phyloP scores from a whole-genome alignment of 768 basidiomycete genomes.

The Piloderma croceum region DNA sequence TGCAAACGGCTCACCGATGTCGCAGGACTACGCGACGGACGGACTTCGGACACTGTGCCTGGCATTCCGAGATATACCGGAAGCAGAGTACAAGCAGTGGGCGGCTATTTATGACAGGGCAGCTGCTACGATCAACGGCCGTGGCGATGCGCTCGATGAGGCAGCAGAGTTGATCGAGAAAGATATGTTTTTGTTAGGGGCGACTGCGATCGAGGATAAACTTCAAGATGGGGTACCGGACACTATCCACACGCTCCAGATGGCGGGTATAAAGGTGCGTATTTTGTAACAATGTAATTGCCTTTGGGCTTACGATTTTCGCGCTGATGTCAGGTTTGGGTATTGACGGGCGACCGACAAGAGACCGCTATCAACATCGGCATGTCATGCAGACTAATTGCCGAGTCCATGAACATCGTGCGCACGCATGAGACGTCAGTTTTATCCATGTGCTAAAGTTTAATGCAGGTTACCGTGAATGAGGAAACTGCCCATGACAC shows the following conservation, averaged over 20 bases:
- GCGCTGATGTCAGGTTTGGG: conserved; percentile 72
- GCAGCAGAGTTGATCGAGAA: conserved; percentile 96
- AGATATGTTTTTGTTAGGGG: conserved; percentile 87
- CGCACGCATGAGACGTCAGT: conserved; percentile 15
- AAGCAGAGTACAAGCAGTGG: conserved; percentile 91
- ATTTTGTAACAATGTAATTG: neutral
- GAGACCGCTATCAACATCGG: conserved; percentile 99
- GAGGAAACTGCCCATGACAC: conserved; percentile 81
- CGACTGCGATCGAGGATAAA: conserved; percentile 98
- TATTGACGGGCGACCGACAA: conserved; percentile 94
- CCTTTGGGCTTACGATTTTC: neutral
- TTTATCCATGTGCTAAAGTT: neutral
- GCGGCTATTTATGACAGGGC: conserved; percentile 83
- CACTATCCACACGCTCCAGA: conserved; percentile 94
- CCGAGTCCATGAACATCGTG: conserved; percentile 97
- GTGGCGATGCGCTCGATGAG: conserved; percentile 89
- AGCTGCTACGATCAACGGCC: conserved; percentile 90
- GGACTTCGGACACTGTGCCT: conserved; percentile 96
- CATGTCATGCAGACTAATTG: conserved; percentile 93
- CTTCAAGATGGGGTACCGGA: conserved; percentile 98
- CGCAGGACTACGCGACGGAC: conserved; percentile 93
- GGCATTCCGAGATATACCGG: conserved; percentile 87
- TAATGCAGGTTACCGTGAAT: conserved; percentile 81
- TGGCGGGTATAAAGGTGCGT: conserved; percentile 90
- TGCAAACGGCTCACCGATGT: conserved; percentile 6